These are phyloP conservation scores for Pythium dissotocum DNA, from an alignment of 352 stramenopile genomes.

Conservation along the genomic window DNA sequence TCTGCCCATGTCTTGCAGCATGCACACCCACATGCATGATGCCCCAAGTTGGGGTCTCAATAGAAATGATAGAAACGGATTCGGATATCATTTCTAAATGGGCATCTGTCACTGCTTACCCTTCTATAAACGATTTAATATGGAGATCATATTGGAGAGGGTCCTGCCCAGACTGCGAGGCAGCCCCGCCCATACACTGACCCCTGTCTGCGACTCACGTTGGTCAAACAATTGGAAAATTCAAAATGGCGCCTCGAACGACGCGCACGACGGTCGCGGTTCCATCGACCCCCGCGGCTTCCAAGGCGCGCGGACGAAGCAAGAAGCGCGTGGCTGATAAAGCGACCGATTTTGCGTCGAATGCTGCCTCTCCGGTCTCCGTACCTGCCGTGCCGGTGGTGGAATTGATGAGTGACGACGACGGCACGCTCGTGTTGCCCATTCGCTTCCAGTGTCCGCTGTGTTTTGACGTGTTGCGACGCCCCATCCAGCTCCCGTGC, in stretches of 20 bases:
- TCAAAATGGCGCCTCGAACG: conserved; percentile 7
- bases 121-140: too few species aligned
- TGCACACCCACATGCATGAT: too few species aligned
- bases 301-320: neutral
- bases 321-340: neutral
- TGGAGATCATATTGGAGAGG: neutral
- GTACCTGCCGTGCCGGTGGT: conserved; percentile 5
- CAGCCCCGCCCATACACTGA: neutral
- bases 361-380: neutral
- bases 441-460: conserved; percentile 43
- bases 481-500: conserved; percentile 63
- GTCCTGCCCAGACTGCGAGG: neutral
- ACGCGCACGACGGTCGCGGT: neutral
- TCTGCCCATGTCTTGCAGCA: too few species aligned
- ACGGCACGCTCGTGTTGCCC: conserved; percentile 26
- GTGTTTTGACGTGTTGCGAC: conserved; percentile 44
- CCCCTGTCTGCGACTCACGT: neutral
- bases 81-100: too few species aligned
- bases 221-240: neutral
- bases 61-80: too few species aligned
- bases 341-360: neutral
- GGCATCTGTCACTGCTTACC: too few species aligned
- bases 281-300: neutral
- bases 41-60: too few species aligned
- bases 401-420: conserved; percentile 17